Percentiles rank a stretch among this genome's conserved stretches.
phyloP scores from a whole-genome alignment of 305 asterid genomes.

The Fraxinus albicans region DNA sequence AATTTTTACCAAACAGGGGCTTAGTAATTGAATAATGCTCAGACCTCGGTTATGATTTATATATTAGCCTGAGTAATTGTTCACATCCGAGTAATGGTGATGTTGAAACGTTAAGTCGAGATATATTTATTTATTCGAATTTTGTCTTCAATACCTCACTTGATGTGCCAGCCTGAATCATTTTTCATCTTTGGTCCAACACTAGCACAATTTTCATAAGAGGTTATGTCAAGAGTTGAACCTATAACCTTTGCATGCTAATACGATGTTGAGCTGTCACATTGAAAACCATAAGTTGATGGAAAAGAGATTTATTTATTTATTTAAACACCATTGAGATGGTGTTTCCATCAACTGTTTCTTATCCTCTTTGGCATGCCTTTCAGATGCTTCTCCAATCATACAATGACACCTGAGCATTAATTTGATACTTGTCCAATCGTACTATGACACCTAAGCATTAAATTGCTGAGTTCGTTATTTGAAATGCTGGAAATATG shows the following conservation, averaged over 20 bases:
- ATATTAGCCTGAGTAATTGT: neutral
- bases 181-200: neutral
- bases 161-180: neutral
- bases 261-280: neutral
- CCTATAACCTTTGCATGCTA: neutral
- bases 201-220: neutral
- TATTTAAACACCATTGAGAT: neutral
- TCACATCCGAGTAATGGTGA: neutral
- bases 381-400: neutral
- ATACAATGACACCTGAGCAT: neutral
- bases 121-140: neutral
- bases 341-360: neutral
- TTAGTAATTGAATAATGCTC: neutral
- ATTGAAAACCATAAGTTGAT: neutral
- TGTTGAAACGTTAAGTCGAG: neutral
- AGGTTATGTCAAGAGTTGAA: neutral
- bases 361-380: neutral
- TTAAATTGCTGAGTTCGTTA: neutral
- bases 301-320: neutral
- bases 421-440: neutral
- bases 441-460: neutral
- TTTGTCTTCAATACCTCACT: neutral
- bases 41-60: neutral
- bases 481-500: neutral
- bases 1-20: too few relatives aligned